Evolutionary conservation across 768 basidiomycete species (phyloP).

Genomic region (Mycena latifolia): DNA sequence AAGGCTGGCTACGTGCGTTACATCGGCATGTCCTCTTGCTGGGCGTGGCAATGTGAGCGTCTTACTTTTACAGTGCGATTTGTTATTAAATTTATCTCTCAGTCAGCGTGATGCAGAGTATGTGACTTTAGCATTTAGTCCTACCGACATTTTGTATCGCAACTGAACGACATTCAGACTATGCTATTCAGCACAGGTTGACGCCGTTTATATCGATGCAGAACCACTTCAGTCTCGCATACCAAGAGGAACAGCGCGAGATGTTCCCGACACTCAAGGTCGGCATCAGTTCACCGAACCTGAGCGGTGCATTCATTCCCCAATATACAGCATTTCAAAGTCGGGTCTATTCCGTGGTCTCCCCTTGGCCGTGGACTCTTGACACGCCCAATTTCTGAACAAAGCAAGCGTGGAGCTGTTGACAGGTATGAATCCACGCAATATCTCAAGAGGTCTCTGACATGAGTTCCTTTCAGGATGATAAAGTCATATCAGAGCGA

Average conservation of each 20-base stretch:
- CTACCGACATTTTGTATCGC: background rate
- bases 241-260: slow-evolving; percentile 72
- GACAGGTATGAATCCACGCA: slow-evolving; percentile 43
- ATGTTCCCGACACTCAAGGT: slow-evolving; percentile 73
- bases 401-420: slow-evolving; percentile 53
- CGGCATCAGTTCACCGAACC: background rate
- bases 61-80: background rate
- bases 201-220: slow-evolving; percentile 80
- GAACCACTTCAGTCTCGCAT: slow-evolving; percentile 72
- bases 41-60: no score
- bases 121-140: slow-evolving; percentile 20
- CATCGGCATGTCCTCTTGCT: no score
- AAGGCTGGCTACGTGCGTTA: no score
- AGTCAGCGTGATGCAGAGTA: slow-evolving; percentile 72
- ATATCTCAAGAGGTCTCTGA: background rate
- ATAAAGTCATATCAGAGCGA: slow-evolving; percentile 37
- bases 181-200: slow-evolving; percentile 68
- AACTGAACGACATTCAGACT: slow-evolving; percentile 52
- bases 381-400: slow-evolving; percentile 52
- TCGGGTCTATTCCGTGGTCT: slow-evolving; percentile 71
- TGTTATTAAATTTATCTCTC: background rate
- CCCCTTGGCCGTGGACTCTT: slow-evolving; percentile 67
- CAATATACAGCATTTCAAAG: slow-evolving; percentile 59
- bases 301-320: background rate
- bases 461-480: slow-evolving; percentile 21